Base-by-base conservation (phyloP, 345 rosid genomes). In the Salix brachista region DNA sequence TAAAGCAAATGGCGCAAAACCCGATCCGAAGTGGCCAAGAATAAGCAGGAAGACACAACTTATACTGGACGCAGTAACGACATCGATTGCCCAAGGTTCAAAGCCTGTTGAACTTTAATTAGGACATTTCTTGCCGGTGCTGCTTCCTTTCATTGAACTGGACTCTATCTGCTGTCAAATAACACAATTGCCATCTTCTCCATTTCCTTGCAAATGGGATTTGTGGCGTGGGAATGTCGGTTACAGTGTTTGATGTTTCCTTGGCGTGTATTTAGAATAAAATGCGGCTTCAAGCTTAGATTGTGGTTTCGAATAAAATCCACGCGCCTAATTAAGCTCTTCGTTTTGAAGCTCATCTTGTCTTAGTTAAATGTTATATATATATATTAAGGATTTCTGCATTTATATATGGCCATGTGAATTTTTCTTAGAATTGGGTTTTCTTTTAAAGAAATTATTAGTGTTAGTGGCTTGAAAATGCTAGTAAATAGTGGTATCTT, bases 11-110 rank as follows among this genome's bases (percentile, higher is more conserved):
- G 93, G 97, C 25, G 84, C 86, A 21, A 86, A 87, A 75, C 97
- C 94, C 0, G 95, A 92, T 69, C 79, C 72, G 48, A 86, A 81
- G 82, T 92, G 97, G 98, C 81, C 91, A 0, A 79, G 75, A 34
- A 64, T 82, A 65, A 92, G 95, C 71, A 81, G 97, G 85, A 94
- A 88, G 78, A 92, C 92, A 2, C 98, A 92, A 74, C 77, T 87
- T 69, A 62, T 94, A 75, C 69, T 94, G 17, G 92, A 92, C 83
- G 89, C 94, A 0, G 95, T 94, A 8, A 92, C 78, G 84, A 75
- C 76, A 41, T 94, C 97, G 4, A 84, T 94, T 28, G 85, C 82
- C 67, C 82, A 66, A 66, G 91, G 90, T 48, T 90, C 86, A 21
- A 76, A 71, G 71, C 85, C 89, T 3, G 82, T 94, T 68, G 83